These are phyloP conservation scores for Curvularia eragrostidis DNA, from an alignment of 2,329 filamentous ascomycete genomes.

Conservation along the genomic window DNA sequence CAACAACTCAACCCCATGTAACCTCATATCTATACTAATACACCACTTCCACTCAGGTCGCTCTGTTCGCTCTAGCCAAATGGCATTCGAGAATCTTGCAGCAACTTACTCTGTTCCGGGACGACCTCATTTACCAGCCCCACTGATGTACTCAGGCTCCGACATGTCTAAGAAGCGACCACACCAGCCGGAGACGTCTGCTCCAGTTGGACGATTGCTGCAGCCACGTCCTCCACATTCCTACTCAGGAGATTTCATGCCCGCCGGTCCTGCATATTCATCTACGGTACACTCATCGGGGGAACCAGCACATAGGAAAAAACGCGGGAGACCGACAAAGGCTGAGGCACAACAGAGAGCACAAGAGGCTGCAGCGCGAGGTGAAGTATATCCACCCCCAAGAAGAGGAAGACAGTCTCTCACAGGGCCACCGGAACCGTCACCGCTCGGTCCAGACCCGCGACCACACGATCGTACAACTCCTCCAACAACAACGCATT, in stretches of 20 bases:
- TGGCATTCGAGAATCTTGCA: constrained; percentile 43
- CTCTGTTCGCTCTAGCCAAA: constrained; percentile 47
- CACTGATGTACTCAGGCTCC: constrained; percentile 41
- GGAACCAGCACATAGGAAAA: constrained; percentile 54
- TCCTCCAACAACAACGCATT: constrained; percentile 29
- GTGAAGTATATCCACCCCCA: constrained; percentile 50
- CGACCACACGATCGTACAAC: constrained; percentile 37
- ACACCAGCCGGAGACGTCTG: constrained; percentile 39
- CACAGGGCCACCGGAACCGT: constrained; percentile 34
- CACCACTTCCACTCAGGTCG: constrained; percentile 36
- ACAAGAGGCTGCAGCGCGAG: constrained; percentile 49
- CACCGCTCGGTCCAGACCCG: constrained; percentile 32
- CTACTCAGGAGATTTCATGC: constrained; percentile 42
- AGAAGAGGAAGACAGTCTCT: constrained; percentile 43
- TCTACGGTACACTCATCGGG: constrained; percentile 37
- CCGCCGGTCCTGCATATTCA: constrained; percentile 38
- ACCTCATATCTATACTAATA: constrained; percentile 13
- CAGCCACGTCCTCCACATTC: constrained; percentile 53
- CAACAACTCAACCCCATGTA: background rate
- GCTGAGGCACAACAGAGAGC: constrained; percentile 55
- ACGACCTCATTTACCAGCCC: constrained; percentile 36
- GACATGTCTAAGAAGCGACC: constrained; percentile 48
- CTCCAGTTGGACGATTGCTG: constrained; percentile 52
- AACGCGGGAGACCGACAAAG: constrained; percentile 57
- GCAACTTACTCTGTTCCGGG: constrained; percentile 27